Evolutionary conservation across 78 protist genomes (phyloP).

Genomic region (slime mould (Dictyostelium discoideum)): dicty_2.7 NC_007090.3:1160501-1161000

Average conservation of each 20-base stretch:
- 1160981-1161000: conserved; percentile 53
- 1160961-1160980: conserved; percentile 15
- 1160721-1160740: background rate
- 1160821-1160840: conserved; percentile 38
- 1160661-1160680: too few relatives aligned
- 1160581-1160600: too few relatives aligned
- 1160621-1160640: too few relatives aligned
- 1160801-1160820: conserved; percentile 25
- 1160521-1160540: too few relatives aligned
- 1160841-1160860: conserved; percentile 63
- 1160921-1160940: conserved; percentile 65
- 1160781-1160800: conserved; percentile 25
- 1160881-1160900: background rate
- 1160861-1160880: conserved; percentile 52
- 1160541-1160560: too few relatives aligned
- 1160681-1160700: too few relatives aligned
- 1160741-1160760: background rate
- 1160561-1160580: too few relatives aligned
- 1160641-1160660: too few relatives aligned
- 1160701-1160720: background rate
- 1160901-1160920: conserved; percentile 7
- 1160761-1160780: conserved; percentile 9
- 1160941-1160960: background rate
- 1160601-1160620: too few relatives aligned
- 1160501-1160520: too few relatives aligned